Conservation (phyloP, 495 filamentous ascomycete species). For the Choiromyces venosus region DNA sequence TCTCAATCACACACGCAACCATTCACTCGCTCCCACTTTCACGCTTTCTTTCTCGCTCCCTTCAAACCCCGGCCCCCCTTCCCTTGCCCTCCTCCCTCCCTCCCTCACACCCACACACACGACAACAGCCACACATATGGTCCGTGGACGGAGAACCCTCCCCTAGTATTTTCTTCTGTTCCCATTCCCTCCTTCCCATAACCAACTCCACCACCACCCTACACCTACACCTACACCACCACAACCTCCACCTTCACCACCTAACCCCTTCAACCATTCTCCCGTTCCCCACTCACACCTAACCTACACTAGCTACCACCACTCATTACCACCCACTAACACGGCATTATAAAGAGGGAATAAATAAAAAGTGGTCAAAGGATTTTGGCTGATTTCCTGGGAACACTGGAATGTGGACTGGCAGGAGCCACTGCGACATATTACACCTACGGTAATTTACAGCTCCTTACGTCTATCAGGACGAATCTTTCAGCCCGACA, state of each 20-base stretch:
- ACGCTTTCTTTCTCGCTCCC: not conserved
- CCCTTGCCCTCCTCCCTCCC: slow-evolving; percentile 32
- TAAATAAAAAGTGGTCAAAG: not conserved
- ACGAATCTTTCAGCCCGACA: not conserved
- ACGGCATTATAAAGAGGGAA: not conserved
- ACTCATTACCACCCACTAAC: not conserved
- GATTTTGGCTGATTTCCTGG: not conserved
- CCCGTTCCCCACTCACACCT: not conserved
- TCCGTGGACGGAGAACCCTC: slow-evolving; percentile 36
- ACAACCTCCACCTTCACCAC: too few relatives aligned
- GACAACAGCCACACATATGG: slow-evolving; percentile 37
- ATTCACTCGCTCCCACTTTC: slow-evolving; percentile 4
- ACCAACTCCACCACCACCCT: not conserved
- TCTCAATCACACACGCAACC: slow-evolving; percentile 4
- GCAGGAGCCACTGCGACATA: slow-evolving; percentile 10
- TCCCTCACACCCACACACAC: slow-evolving; percentile 16
- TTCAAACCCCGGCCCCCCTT: slow-evolving; percentile 13
- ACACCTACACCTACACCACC: not conserved
- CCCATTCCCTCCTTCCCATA: slow-evolving; percentile 16
- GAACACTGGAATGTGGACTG: not conserved
- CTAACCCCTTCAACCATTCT: not conserved
- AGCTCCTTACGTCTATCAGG: not conserved
- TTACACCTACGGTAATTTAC: not conserved
- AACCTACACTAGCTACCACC: not conserved
- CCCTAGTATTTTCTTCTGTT: slow-evolving; percentile 27